Evolutionary conservation across 2,329 filamentous ascomycete genomes (phyloP).

Genomic region (Blastomyces gilchristii): DNA sequence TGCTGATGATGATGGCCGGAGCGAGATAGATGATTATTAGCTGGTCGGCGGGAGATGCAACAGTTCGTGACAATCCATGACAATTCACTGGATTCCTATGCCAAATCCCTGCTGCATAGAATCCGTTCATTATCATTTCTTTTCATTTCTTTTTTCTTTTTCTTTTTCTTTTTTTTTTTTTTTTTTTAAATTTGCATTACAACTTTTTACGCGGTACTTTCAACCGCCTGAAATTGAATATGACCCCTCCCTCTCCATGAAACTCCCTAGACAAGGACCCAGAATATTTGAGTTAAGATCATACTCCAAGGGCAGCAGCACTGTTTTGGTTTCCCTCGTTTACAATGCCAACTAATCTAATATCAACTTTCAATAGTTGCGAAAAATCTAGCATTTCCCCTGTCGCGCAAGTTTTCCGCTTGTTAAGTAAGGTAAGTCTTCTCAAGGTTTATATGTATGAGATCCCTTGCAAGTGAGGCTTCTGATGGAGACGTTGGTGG

Average conservation of each 20-base stretch:
- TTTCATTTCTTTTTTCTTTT: not conserved
- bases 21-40: not conserved
- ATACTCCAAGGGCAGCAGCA: not conserved
- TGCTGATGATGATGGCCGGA: not conserved
- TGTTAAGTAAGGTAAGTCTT: no score
- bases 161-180: not conserved
- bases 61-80: not conserved
- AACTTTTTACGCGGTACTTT: not conserved
- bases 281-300: not conserved
- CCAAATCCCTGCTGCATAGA: constrained; percentile 3
- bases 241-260: not conserved
- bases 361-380: not conserved
- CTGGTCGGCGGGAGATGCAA: not conserved
- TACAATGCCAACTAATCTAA: not conserved
- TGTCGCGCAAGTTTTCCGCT: not conserved
- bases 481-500: not conserved
- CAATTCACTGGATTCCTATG: not conserved
- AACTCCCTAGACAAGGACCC: not conserved
- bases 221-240: not conserved
- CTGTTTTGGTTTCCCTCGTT: not conserved
- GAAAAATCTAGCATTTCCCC: not conserved
- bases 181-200: not conserved
- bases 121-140: not conserved
- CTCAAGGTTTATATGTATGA: not conserved
- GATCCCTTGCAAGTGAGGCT: not conserved